Conservation (phyloP, 2,329 filamentous ascomycete species). For the Xylariaceae sp. region DNA sequence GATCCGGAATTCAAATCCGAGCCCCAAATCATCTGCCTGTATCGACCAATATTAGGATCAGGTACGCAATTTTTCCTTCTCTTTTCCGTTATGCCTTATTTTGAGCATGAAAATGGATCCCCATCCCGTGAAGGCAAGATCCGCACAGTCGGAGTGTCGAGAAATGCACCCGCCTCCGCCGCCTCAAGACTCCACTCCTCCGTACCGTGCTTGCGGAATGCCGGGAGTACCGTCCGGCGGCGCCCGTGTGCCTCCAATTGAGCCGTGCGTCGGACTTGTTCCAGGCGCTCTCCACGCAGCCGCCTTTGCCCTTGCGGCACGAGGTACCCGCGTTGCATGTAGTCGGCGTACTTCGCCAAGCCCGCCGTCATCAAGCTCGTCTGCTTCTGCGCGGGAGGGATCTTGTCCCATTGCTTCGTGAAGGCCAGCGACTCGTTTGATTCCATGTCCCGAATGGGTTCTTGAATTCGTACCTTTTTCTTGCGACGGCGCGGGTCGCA, state of each 20-base stretch:
- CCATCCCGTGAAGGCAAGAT: background rate
- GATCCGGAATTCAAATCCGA: too few relatives aligned
- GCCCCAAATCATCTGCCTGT: too few relatives aligned
- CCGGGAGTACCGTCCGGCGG: background rate
- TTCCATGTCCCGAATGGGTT: background rate
- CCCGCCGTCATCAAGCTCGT: background rate
- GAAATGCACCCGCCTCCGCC: background rate
- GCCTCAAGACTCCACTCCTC: background rate
- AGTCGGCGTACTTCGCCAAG: too few relatives aligned
- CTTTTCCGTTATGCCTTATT: too few relatives aligned
- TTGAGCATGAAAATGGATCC: too few relatives aligned
- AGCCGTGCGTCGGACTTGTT: too few relatives aligned
- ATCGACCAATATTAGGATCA: too few relatives aligned
- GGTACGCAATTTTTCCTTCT: too few relatives aligned
- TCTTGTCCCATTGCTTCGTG: background rate
- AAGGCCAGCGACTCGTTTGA: background rate
- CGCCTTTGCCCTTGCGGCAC: background rate
- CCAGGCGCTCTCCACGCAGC: too few relatives aligned
- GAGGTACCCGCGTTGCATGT: background rate
- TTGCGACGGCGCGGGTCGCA: too few relatives aligned
- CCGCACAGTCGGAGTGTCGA: background rate
- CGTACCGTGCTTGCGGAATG: background rate
- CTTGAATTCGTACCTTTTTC: background rate
- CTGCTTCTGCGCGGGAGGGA: too few relatives aligned
- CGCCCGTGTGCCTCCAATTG: too few relatives aligned